phyloP scores from a whole-genome alignment of 2,329 filamentous ascomycete species.

The Phyllachora maydis region DNA sequence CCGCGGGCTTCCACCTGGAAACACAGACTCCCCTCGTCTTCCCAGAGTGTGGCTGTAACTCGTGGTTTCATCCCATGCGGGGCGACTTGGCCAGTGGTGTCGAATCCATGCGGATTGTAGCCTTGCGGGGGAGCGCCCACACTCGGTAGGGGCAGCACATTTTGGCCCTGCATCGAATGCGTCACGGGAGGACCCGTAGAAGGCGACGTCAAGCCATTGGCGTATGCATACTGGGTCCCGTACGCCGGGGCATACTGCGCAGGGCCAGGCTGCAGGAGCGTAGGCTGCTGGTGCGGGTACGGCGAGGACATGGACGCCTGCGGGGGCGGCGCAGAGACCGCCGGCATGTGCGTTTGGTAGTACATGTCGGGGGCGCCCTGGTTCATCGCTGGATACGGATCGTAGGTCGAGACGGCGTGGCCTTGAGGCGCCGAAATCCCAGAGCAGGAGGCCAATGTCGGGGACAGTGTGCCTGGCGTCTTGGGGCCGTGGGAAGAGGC shows the following conservation, averaged over 20 bases:
- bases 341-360: slow-evolving; percentile 59
- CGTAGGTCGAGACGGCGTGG: slow-evolving; percentile 17
- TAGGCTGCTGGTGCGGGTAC: slow-evolving; percentile 49
- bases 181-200: slow-evolving; percentile 47
- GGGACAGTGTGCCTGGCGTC: slow-evolving; percentile 40
- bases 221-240: slow-evolving; percentile 48
- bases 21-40: slow-evolving; percentile 92
- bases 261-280: slow-evolving; percentile 52
- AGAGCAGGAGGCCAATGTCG: slow-evolving; percentile 34
- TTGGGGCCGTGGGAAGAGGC: slow-evolving; percentile 45
- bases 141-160: slow-evolving; percentile 52
- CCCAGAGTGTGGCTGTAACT: slow-evolving; percentile 92
- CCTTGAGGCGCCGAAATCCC: slow-evolving; percentile 18
- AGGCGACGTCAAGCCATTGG: slow-evolving; percentile 65
- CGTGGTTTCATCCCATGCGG: slow-evolving; percentile 90
- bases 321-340: slow-evolving; percentile 52
- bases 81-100: slow-evolving; percentile 80
- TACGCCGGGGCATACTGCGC: slow-evolving; percentile 49
- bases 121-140: slow-evolving; percentile 26
- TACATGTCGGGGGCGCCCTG: slow-evolving; percentile 68
- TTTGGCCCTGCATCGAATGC: slow-evolving; percentile 42
- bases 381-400: slow-evolving; percentile 50
- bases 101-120: slow-evolving; percentile 37
- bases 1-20: slow-evolving; percentile 95
- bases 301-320: slow-evolving; percentile 72